Evolutionary conservation across 2,329 filamentous ascomycete genomes (phyloP), one percentile per base, ranked within the genome.

Genomic region (Hypoxylon sp.): DNA sequence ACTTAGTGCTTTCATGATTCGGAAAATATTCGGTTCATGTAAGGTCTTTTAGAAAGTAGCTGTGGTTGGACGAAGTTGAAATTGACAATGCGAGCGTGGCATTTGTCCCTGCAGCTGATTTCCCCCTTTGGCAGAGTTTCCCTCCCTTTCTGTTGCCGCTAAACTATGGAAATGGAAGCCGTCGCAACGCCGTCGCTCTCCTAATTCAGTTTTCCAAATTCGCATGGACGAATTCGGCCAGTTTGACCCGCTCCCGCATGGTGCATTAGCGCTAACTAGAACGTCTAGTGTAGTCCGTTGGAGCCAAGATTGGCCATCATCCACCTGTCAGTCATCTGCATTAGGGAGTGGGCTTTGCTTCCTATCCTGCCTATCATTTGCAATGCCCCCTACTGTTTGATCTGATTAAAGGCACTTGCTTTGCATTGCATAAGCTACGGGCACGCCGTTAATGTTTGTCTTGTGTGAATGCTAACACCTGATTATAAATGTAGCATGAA

Each of bases 71-170:
- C 16, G 16, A 30, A 59, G 34, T 62, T 48, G 61, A 67, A 64
- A 67, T 64, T 64, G 52, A 63, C 43, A 48, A 63, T 61, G 48
- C 52, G 43, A 56, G 52, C 5, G 52, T 66, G 23, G 52, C 32
- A 69, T 66, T 56, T 37, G 58, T 63, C 51, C 62, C 65, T 65
- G 63, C 53, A 69, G 60, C 56, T 34, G 56, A 58, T 48, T 67
- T 69, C 43, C 60, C 52, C 45, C 32, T 63, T 61, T 63, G 34
- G 54, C 27, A 56, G 19, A 23, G 32, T 53, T 23, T 32, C 48
- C 51, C 56, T 48, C 34, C 54, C 41, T 54, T 54, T 30, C 21
- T 25, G 43, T 16, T 47, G 16, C 50, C 54, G 47, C 50, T 68
- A 54, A 50, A 30, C 58, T 29, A 30, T 30, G 34, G 37, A 54